Base-by-base conservation (phyloP, 2,329 filamentous ascomycete species). In the Teratosphaeria zuluensis region DNA sequence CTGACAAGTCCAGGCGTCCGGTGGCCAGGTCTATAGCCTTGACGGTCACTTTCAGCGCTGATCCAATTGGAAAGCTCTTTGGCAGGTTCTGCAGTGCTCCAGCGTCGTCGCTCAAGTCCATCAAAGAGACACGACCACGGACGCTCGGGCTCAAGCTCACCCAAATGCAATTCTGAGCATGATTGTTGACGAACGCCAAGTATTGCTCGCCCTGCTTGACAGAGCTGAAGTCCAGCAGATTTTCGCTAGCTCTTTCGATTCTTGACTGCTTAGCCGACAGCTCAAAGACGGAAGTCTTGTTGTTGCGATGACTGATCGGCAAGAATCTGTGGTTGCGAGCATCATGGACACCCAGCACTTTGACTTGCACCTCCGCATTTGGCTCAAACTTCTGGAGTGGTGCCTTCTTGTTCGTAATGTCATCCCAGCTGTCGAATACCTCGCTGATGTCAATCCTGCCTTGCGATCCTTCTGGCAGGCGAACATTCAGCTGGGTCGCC, bases 401-500 rank as follows among this genome's bases (percentile, higher is more conserved):
- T 31, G 84, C 80, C 73, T 92, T 96, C 59, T 86, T 83, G 69
- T 96, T 85, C 58, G 84, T 80, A 67, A 99, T 94, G 51, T 92
- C 86, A 53, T 95, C 88, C 87, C 88, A 96, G 11, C 80, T 80
- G 71, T 96, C 89, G 71, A 95, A 99, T 12, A 92, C 76, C 71
- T 97, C 90, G 1, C 94, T 95, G 5, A 94, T 84, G 69, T 96
- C 92, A 60, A 99, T 86, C 19, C 94, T 89, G n/a, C 92, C 94
- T 70, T 95, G 89, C 8, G 95, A 80, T 63, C 91, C 90, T 69
- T 95, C 90, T 51, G 90, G 87, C 55, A 97, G 80, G 64, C 89
- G 84, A 5, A 99, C 90, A 65, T 97, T 97, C 58, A 97, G 78
- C 71, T 99, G 94, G 0, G 92, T 96, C 54, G 87, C 86, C 74